phyloP scores from a whole-genome alignment of 2,329 filamentous ascomycete species.

The Helotiales sp. region DNA sequence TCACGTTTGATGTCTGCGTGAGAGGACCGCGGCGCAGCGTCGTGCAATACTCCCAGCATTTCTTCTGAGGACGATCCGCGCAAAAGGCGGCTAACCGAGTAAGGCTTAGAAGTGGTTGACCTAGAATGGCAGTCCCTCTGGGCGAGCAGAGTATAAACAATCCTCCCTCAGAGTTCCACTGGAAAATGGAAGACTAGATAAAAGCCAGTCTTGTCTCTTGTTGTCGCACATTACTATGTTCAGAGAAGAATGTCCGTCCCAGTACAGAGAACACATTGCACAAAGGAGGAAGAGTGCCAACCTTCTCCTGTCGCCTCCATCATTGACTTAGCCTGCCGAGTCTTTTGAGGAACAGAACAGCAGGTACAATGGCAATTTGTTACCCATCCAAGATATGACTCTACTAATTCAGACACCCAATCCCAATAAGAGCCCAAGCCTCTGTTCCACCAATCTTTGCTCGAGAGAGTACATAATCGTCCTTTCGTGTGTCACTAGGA shows the following conservation, averaged over 20 bases:
- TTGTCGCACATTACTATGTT: neutral
- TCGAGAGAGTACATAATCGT: slow-evolving; percentile 55
- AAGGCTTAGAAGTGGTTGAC: neutral
- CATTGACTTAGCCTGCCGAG: no score
- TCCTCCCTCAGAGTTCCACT: no score
- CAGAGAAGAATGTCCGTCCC: neutral
- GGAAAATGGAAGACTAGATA: neutral
- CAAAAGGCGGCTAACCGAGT: slow-evolving; percentile 3
- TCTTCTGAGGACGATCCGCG: neutral
- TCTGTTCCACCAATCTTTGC: slow-evolving; percentile 45
- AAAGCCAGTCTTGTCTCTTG: neutral
- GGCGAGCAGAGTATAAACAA: neutral
- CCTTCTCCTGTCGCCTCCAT: no score
- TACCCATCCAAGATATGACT: neutral
- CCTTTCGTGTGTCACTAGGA: slow-evolving; percentile 24
- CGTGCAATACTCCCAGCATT: slow-evolving; percentile 13
- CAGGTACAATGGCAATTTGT: neutral
- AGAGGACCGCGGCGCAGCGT: slow-evolving; percentile 6
- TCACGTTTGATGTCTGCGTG: slow-evolving; percentile 8
- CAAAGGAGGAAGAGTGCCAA: no score
- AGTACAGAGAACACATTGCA: neutral
- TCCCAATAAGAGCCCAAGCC: neutral
- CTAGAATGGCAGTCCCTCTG: neutral
- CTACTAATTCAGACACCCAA: neutral
- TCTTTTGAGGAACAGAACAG: neutral